Conservation (phyloP, 371 early-diverging fungal species). For the Coemansia sp. region DNA sequence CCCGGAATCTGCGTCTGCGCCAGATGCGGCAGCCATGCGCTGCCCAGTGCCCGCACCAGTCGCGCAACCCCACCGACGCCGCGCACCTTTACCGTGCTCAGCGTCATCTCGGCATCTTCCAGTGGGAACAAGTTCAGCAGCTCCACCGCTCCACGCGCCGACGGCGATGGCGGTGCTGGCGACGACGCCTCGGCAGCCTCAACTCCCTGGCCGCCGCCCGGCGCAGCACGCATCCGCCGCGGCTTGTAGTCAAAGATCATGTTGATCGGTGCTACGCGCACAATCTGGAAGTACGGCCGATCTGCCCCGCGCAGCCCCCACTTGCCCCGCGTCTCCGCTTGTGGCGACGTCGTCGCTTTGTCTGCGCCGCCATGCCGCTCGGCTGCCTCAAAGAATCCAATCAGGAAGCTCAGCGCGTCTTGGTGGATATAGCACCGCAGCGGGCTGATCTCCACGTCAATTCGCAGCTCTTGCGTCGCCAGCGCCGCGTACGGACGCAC, state of each 20-base stretch:
- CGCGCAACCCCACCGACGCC: conserved; percentile 69
- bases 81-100: conserved; percentile 70
- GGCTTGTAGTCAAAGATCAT: conserved; percentile 96
- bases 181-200: background rate
- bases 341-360: background rate
- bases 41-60: conserved; percentile 62
- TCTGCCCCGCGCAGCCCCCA: conserved; percentile 10
- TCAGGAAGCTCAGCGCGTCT: conserved; percentile 85
- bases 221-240: conserved; percentile 70
- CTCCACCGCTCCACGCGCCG: conserved; percentile 70
- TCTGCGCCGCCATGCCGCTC: conserved; percentile 12
- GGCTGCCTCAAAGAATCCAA: conserved; percentile 67
- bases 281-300: conserved; percentile 57
- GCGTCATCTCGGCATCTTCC: conserved; percentile 85
- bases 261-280: conserved; percentile 66
- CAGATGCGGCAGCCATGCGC: conserved; percentile 89
- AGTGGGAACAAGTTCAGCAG: conserved; percentile 90
- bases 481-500: conserved; percentile 47
- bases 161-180: too few relatives aligned
- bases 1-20: conserved; percentile 82
- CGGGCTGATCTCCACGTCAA: conserved; percentile 66
- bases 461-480: conserved; percentile 46
- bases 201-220: conserved; percentile 40
- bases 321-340: conserved; percentile 1
- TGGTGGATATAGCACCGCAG: conserved; percentile 90